These are phyloP conservation scores for Chaetomiaceae sp. DNA, from an alignment of 2,329 filamentous ascomycete species.

Conservation along the genomic window DNA sequence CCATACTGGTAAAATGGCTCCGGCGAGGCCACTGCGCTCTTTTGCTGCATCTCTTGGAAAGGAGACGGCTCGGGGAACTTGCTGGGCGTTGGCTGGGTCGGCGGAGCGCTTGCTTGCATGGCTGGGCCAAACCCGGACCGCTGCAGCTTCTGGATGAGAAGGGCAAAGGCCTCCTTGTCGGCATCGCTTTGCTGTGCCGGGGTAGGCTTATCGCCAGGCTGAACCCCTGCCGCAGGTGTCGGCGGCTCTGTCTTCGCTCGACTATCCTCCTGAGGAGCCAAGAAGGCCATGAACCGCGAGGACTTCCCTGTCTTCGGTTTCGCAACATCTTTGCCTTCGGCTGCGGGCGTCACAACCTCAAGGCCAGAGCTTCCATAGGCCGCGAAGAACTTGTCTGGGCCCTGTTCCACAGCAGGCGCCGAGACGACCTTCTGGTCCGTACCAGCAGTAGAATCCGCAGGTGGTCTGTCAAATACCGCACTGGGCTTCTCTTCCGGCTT, in stretches of 20 bases:
- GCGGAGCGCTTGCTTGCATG: constrained; percentile 32
- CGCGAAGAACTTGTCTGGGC: constrained; percentile 74
- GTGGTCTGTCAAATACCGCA: constrained; percentile 31
- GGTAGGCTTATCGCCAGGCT: constrained; percentile 28
- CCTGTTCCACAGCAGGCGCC: constrained; percentile 59
- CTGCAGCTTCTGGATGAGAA: constrained; percentile 77
- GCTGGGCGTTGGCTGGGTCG: constrained; percentile 22
- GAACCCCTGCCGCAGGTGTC: constrained; percentile 34
- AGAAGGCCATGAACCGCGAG: constrained; percentile 83
- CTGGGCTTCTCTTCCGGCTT: constrained; percentile 37
- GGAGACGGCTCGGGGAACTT: constrained; percentile 17
- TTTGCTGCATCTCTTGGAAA: constrained; percentile 30
- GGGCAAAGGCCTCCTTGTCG: constrained; percentile 82
- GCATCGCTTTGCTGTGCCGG: constrained; percentile 44
- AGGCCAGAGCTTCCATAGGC: constrained; percentile 43
- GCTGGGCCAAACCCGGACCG: constrained; percentile 43
- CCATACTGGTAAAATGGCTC: constrained; percentile 46
- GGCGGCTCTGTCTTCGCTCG: constrained; percentile 47
- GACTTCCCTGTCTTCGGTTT: constrained; percentile 62
- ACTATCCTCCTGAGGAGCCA: constrained; percentile 55
- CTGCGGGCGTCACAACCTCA: constrained; percentile 40
- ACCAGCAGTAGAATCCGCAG: constrained; percentile 38
- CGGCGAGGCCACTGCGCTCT: constrained; percentile 43
- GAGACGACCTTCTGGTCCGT: constrained; percentile 51
- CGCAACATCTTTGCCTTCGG: constrained; percentile 41